Evolutionary conservation across 345 rosid genomes (phyloP), one percentile per base, ranked within the genome.

Genomic region (Hirschfeldia incana): DNA sequence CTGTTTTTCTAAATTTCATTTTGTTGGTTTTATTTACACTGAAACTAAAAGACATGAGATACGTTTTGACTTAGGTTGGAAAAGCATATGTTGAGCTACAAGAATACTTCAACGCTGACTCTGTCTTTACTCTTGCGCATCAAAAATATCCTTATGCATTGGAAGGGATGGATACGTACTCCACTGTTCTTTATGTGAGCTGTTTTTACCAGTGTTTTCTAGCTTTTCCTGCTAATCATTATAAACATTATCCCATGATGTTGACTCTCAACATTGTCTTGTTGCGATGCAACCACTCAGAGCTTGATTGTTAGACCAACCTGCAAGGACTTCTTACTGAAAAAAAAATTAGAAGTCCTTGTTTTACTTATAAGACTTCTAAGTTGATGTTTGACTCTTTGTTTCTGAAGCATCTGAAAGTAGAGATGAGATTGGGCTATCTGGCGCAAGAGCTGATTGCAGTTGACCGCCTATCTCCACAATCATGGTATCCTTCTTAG

Each of bases 361-460:
- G 32, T 29, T 29, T 29, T 29, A 29, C 32, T 29, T 29, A 29
- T 29, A 29, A 29, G 32, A 29, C 32, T 29, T 68, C 13, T 44
- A 4, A 51, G 70, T 51, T 37, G 8, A 9, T 74, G 76, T 51
- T 17, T 49, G 37, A 29, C 34, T 26, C 71, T 73, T 76, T 70
- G 29, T 12, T 76, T 51, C 75, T 82, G 86, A 88, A 94, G 98
- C 97, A 92, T 82, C 82, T 94, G 78, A 94, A 94, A 84, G 93
- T 92, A 81, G 98, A 89, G 69, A 90, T 90, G 94, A 90, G 88
- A 82, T 78, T 94, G 70, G 92, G 97, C 80, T 94, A 87, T 88
- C 78, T 94, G 70, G 98, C 97, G 73, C 88, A 88, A 76, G 97
- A 92, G 79, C 72, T 94, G 74, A 81, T 92, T 58, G 83, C 86